A percentile compares a stretch with the other conserved stretches of the same genome.
phyloP scores from a whole-genome alignment of 140 eudicot genomes.

The Stevia rebaudiana region DNA sequence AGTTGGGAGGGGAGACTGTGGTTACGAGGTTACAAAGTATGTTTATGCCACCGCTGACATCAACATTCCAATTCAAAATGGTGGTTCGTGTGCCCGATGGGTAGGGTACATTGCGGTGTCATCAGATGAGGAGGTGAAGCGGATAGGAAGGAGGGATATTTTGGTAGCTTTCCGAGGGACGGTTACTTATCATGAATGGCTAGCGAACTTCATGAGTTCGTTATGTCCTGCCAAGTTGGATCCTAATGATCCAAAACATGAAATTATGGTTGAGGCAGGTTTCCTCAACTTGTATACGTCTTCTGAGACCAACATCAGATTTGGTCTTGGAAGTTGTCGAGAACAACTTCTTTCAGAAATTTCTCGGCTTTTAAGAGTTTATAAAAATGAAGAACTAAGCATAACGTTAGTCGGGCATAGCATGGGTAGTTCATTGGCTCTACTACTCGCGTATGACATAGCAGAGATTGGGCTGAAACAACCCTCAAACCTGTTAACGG shows the following conservation, averaged over 20 bases:
- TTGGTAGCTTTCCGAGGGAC: conserved; percentile 60
- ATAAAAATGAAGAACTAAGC: conserved; percentile 40
- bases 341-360: conserved; percentile 55
- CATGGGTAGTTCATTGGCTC: conserved; percentile 71
- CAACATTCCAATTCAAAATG: conserved; percentile 34
- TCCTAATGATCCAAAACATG: conserved; percentile 43
- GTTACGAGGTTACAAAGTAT: conserved; percentile 58
- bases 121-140: conserved; percentile 25
- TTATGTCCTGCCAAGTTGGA: conserved; percentile 57
- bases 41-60: conserved; percentile 54
- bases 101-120: conserved; percentile 56
- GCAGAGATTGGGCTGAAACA: conserved; percentile 45
- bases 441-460: conserved; percentile 50
- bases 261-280: conserved; percentile 55
- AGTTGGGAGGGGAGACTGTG: conserved; percentile 45
- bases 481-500: conserved; percentile 34
- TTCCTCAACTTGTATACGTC: conserved; percentile 53
- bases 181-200: conserved; percentile 52
- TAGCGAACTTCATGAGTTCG: conserved; percentile 56
- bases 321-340: conserved; percentile 54
- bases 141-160: conserved; percentile 64
- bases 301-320: conserved; percentile 32
- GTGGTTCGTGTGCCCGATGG: conserved; percentile 38
- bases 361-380: conserved; percentile 33
- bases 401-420: conserved; percentile 64